Conservation (phyloP, 345 rosid species). For the Trapa incisa region DNA sequence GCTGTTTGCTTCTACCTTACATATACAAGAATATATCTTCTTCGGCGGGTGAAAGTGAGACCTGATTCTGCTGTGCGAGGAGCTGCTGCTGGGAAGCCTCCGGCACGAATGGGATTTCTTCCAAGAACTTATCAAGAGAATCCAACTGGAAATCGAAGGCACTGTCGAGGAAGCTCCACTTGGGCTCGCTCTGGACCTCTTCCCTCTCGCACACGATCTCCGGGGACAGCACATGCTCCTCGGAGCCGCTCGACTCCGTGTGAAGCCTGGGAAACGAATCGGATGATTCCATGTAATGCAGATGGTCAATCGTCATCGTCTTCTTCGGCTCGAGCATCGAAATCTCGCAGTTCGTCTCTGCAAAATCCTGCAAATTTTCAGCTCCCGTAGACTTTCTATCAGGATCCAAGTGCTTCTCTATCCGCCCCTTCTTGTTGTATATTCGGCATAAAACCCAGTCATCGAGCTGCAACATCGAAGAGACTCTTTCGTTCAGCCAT, state of each 20-base stretch:
- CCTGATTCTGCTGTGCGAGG: conserved; percentile 23
- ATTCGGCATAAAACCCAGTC: conserved; percentile 80
- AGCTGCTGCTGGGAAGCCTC: conserved; percentile 30
- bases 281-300: conserved; percentile 31
- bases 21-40: conserved; percentile 21
- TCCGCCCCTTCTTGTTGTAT: conserved; percentile 71
- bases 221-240: conserved; percentile 55
- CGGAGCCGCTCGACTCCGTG: conserved; percentile 60
- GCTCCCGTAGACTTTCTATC: conserved; percentile 11
- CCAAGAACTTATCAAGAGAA: conserved; percentile 26
- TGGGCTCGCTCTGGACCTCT: conserved; percentile 53
- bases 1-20: background rate
- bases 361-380: background rate
- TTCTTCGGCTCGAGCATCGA: background rate
- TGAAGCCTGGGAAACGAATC: conserved; percentile 42
- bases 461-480: conserved; percentile 45
- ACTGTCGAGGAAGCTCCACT: conserved; percentile 21
- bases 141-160: conserved; percentile 27
- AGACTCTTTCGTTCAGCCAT: background rate
- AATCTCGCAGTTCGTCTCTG: conserved; percentile 32
- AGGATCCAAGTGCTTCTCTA: conserved; percentile 34
- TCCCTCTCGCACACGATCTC: conserved; percentile 38
- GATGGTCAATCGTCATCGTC: conserved; percentile 1
- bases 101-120: conserved; percentile 33
- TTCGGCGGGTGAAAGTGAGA: too few relatives aligned